A percentile compares a stretch with the other conserved stretches of the same genome.
These are phyloP conservation scores for Penicillium sp. DNA, from an alignment of 2,329 filamentous ascomycete species.

Conservation along the genomic window DNA sequence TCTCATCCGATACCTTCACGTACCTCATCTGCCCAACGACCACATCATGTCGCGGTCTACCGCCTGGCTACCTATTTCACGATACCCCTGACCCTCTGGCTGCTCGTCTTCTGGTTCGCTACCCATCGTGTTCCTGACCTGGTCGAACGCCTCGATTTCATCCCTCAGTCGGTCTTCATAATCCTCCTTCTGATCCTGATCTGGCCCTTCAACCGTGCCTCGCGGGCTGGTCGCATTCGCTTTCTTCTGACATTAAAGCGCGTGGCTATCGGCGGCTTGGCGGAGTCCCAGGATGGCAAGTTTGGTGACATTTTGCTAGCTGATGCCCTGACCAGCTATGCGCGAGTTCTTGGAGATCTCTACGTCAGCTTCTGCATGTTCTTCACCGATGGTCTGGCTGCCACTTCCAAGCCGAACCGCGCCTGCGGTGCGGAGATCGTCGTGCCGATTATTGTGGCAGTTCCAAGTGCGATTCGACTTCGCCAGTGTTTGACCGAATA, in stretches of 20 bases:
- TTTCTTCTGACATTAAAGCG: conserved; percentile 72
- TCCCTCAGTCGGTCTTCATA: conserved; percentile 78
- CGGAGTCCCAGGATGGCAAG: conserved; percentile 80
- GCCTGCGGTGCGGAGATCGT: conserved; percentile 71
- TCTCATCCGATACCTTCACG: conserved; percentile 78
- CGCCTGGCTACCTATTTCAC: conserved; percentile 75
- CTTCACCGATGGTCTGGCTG: conserved; percentile 62
- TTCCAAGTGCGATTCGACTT: conserved; percentile 80
- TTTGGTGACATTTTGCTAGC: conserved; percentile 92
- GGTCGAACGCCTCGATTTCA: conserved; percentile 73
- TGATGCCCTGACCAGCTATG: conserved; percentile 90
- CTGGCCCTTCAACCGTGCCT: conserved; percentile 64
- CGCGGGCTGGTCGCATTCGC: conserved; percentile 65
- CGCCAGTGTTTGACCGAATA: conserved; percentile 91
- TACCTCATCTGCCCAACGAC: conserved; percentile 61
- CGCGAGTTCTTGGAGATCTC: conserved; percentile 83
- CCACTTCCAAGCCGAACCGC: conserved; percentile 75
- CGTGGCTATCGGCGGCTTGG: conserved; percentile 77
- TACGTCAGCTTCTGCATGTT: conserved; percentile 93
- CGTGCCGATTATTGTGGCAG: conserved; percentile 76
- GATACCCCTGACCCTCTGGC: conserved; percentile 62
- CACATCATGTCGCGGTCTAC: conserved; percentile 79
- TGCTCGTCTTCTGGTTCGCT: conserved; percentile 76
- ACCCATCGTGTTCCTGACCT: conserved; percentile 65
- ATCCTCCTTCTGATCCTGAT: conserved; percentile 67